A percentile compares a stretch with the other conserved stretches of the same genome.
phyloP scores from a whole-genome alignment of 495 filamentous ascomycete species.

The Hypoxylon crocopeplum region DNA sequence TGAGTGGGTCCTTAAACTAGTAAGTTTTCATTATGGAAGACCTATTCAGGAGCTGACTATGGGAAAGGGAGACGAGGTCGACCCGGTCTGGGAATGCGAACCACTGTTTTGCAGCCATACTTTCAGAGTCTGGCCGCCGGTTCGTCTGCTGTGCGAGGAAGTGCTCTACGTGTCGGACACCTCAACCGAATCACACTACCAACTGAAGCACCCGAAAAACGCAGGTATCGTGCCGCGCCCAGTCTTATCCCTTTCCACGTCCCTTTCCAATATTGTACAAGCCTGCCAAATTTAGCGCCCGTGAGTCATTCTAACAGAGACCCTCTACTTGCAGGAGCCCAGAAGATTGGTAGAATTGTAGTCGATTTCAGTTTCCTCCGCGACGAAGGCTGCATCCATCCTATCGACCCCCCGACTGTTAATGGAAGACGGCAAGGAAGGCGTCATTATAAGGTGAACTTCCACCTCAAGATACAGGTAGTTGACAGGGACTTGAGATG shows the following conservation, averaged over 20 bases:
- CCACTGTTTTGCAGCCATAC: constrained; percentile 19
- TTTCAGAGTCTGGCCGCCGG: constrained; percentile 9
- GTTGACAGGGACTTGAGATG: constrained; percentile 20
- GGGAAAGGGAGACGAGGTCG: no score
- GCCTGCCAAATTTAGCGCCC: no score
- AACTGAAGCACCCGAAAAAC: constrained; percentile 1
- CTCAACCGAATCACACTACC: constrained; percentile 24
- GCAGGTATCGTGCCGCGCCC: neutral
- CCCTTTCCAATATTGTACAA: no score
- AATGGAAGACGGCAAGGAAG: constrained; percentile 8
- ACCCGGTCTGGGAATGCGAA: constrained; percentile 7
- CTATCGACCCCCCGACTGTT: no score
- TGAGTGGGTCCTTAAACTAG: constrained; percentile 27
- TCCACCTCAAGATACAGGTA: constrained; percentile 18
- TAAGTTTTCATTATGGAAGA: no score
- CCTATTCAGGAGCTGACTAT: neutral
- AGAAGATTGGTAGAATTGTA: constrained; percentile 12
- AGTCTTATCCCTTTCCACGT: no score
- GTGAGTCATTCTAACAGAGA: no score
- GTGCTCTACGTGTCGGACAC: constrained; percentile 30
- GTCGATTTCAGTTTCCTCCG: constrained; percentile 23
- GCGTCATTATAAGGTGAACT: constrained; percentile 17
- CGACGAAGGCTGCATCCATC: constrained; percentile 2
- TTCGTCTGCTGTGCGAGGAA: constrained; percentile 24
- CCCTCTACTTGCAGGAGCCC: constrained; percentile 3